phyloP scores from a whole-genome alignment of 2,329 filamentous ascomycete species.

The Colletotrichum godetiae region DNA sequence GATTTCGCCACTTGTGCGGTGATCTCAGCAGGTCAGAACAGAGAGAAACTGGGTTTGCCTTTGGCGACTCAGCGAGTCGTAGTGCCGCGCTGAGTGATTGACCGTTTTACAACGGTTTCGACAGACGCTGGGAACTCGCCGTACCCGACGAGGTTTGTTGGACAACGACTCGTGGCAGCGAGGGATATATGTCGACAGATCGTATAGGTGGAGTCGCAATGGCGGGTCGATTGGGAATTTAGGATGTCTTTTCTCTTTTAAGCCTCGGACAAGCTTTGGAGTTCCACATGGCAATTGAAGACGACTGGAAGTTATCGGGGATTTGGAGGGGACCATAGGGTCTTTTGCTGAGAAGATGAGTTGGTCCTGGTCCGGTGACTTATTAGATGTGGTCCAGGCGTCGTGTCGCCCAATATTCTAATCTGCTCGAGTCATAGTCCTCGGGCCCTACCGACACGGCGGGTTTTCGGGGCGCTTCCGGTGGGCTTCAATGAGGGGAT shows the following conservation, averaged over 20 bases:
- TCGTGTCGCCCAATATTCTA: slow-evolving; percentile 5
- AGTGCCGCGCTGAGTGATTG: background rate
- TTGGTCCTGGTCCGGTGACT: background rate
- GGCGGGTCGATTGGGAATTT: background rate
- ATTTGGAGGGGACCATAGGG: background rate
- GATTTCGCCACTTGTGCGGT: background rate
- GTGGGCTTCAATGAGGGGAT: background rate
- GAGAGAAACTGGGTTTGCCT: background rate
- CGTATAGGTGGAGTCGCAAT: background rate
- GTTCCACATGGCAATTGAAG: background rate
- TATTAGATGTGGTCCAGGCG: slow-evolving; percentile 20
- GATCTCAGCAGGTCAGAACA: background rate
- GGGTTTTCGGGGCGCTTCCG: background rate
- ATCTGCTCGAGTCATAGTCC: slow-evolving; percentile 28
- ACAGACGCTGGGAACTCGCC: background rate
- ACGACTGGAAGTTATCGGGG: background rate
- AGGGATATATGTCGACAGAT: background rate
- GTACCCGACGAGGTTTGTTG: background rate
- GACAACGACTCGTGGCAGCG: background rate
- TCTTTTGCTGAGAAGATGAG: background rate
- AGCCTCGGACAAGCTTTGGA: background rate
- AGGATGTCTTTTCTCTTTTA: background rate
- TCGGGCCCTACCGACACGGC: slow-evolving; percentile 3
- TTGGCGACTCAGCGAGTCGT: background rate
- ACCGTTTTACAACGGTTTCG: slow-evolving; percentile 20